Base-by-base conservation (phyloP, 2,329 filamentous ascomycete species). In the Juglanconis oblonga region DNA sequence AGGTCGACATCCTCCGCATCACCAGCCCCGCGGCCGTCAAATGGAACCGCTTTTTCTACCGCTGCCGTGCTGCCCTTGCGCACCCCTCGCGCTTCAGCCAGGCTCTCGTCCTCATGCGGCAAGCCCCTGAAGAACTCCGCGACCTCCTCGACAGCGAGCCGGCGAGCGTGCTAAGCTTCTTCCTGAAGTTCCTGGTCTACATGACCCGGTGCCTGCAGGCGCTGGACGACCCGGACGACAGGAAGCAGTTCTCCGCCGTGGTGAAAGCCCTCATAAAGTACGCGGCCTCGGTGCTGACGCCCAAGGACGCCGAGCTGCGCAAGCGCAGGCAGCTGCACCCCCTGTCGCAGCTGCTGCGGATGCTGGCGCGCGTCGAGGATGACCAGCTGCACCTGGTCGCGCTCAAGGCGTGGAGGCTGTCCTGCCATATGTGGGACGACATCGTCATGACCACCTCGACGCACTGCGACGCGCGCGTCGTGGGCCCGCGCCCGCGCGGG, bases 341-440 rank as follows among this genome's bases (percentile, higher is more conserved):
- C 14, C 32, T 61, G 11, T 50, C 42, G 2, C 54, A 58, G 32
- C 44, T 61, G 29, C 50, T 61, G 8, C 49, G 32, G 6, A 45
- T 33, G 6, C 56, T 61, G 14, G 44, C 54, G 42, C 56, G 55
- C 13, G 47, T 61, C 55, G 55, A 61, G n/a, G 59, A 58, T 50
- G 59, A 61, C 14, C 5, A 57, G 17, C 50, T 61, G 17, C 49
- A 58, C 44, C 56, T 29, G 42, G 40, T 61, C 29, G 55, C 54
- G 2, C 14, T 61, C 10, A 45, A 57, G 10, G 59, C 55, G 14
- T 61, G 59, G 59, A 61, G 38, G 29, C 50, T 61, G 9, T 57
- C 51, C 29, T 61, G 59, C 44, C 51, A 53, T 36, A 58, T 44
- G 17, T 61, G 59, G 59, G 59, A 61, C 17, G 7, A 35, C 7